These are phyloP conservation scores for Immersiella caudata DNA, from an alignment of 495 filamentous ascomycete species.

Conservation along the genomic window DNA sequence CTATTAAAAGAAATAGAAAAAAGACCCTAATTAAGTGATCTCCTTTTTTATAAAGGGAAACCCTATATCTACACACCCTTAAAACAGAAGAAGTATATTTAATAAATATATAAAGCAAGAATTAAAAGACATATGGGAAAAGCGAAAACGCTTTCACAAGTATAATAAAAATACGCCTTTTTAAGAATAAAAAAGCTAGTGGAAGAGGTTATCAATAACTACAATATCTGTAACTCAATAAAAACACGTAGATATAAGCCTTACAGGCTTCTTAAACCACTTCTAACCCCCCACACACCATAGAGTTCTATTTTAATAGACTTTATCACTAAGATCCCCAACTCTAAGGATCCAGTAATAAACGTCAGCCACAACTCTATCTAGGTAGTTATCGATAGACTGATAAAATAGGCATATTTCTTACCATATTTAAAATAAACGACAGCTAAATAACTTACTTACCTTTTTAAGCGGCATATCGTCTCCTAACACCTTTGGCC, in stretches of 20 bases:
- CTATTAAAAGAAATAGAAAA: too few species aligned
- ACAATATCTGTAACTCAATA: not conserved
- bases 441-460: slow-evolving; percentile 1
- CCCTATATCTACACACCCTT: not conserved
- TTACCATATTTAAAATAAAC: not conserved
- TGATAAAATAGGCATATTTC: slow-evolving; percentile 13
- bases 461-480: not conserved
- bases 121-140: not conserved
- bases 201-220: not conserved
- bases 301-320: not conserved
- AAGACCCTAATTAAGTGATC: not conserved
- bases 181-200: not conserved
- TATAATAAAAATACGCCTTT: not conserved
- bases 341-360: not conserved
- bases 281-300: not conserved
- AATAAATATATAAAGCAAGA: not conserved
- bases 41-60: not conserved
- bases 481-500: not conserved
- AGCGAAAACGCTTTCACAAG: not conserved
- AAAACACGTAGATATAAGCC: not conserved
- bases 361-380: not conserved
- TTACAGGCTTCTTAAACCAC: not conserved
- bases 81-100: not conserved
- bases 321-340: not conserved
- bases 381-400: not conserved